A percentile compares a stretch with the other conserved stretches of the same genome.
Evolutionary conservation across 805 yeast genomes (phyloP).

Genomic region (Wickerhamiella occidentalis): DNA sequence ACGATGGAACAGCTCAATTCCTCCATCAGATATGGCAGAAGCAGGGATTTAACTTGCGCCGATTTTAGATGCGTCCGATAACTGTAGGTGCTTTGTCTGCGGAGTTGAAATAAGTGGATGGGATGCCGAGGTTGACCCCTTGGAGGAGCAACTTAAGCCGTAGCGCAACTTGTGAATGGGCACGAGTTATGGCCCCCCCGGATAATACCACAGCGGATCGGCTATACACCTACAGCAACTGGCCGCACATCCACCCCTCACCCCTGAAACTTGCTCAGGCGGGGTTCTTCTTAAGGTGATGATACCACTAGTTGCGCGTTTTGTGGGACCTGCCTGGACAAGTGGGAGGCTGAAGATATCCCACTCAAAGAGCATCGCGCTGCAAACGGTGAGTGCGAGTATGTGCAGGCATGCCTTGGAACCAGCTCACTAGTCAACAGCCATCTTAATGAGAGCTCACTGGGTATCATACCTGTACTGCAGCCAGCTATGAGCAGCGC

Average conservation of each 20-base stretch:
- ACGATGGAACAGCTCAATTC: not conserved
- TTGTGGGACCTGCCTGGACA: conserved; percentile 1
- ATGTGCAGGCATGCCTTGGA: not conserved
- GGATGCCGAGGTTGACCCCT: conserved; percentile 5
- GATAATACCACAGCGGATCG: not conserved
- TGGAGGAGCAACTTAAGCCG: conserved; percentile 4
- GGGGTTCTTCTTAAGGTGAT: conserved; percentile 10
- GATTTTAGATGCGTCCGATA: not conserved
- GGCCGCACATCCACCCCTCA: conserved; percentile 5
- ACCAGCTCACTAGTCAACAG: not conserved
- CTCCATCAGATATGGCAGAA: conserved; percentile 2
- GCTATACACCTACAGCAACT: conserved; percentile 2
- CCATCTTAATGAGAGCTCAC: not conserved
- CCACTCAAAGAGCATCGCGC: conserved; percentile 5
- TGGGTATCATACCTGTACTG: not conserved
- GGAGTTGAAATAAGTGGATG: conserved; percentile 4
- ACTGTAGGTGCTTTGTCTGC: conserved; percentile 8
- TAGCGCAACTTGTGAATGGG: conserved; percentile 9
- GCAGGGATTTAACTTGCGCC: conserved; percentile 9
- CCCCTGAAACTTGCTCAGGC: conserved; percentile 8
- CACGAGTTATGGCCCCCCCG: not conserved
- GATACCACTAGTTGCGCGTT: conserved; percentile 8
- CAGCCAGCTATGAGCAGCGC: not conserved
- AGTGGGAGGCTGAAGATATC: conserved; percentile 6
- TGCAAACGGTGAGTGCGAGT: not conserved